These are phyloP conservation scores for Carex pumila DNA, from an alignment of 176 grass and related monocot species.

Conservation along the genomic window DNA sequence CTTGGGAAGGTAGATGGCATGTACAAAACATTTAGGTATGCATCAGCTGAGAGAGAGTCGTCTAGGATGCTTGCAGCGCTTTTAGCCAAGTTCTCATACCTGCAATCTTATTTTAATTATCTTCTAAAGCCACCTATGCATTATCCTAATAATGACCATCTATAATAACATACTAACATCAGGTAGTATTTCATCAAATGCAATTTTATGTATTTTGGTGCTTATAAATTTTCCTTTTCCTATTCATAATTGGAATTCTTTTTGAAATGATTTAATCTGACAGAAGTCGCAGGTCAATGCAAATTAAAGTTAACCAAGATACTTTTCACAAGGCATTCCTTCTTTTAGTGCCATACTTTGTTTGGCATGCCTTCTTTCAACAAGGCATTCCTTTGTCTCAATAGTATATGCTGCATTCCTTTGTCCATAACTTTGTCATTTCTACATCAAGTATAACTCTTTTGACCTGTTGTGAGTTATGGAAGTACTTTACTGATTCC, in stretches of 20 bases:
- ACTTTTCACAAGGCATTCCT: background rate
- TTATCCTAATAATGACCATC: conserved; percentile 1
- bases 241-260: background rate
- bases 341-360: background rate
- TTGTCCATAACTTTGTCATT: background rate
- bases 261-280: background rate
- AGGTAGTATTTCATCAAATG: background rate
- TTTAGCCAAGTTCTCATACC: conserved; percentile 93
- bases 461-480: background rate
- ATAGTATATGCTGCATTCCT: background rate
- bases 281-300: background rate
- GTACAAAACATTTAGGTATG: conserved; percentile 90
- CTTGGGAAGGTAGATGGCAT: conserved; percentile 93
- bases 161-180: background rate
- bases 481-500: background rate
- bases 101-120: conserved; percentile 27
- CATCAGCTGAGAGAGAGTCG: conserved; percentile 97
- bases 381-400: background rate
- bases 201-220: background rate
- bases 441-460: background rate
- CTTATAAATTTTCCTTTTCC: background rate
- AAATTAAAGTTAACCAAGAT: background rate
- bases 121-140: conserved; percentile 16
- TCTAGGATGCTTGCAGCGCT: conserved; percentile 82
- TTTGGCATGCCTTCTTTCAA: background rate